phyloP scores from a whole-genome alignment of 139 green algal genomes.

The Closterium sp. region DNA sequence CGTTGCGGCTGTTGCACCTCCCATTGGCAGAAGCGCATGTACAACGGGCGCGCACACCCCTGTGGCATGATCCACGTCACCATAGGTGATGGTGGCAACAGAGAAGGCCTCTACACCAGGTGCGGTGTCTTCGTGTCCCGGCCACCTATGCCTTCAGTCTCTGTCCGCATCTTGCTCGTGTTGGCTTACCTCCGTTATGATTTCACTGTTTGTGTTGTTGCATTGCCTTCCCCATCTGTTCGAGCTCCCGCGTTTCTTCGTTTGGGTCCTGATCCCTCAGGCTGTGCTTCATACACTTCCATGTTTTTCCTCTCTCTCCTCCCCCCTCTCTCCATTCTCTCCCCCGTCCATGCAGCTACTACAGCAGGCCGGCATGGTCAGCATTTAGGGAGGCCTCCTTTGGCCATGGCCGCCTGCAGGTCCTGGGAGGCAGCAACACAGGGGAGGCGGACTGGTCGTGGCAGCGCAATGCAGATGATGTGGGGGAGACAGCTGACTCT shows the following conservation, averaged over 20 bases:
- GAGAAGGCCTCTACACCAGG: conserved; percentile 61
- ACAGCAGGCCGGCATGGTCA: not conserved
- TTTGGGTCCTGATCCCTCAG: not conserved
- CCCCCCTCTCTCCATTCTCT: not conserved
- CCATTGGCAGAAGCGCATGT: conserved; percentile 53
- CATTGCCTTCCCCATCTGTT: not conserved
- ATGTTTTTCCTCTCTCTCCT: not conserved
- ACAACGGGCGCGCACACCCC: conserved; percentile 35
- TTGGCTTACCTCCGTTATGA: not conserved
- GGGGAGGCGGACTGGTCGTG: conserved; percentile 66
- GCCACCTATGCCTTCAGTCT: not conserved
- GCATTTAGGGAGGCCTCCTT: conserved; percentile 64
- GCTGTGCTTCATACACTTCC: not conserved
- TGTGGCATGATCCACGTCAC: conserved; percentile 67
- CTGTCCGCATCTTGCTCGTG: not conserved
- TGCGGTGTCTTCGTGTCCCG: not conserved
- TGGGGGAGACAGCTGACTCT: conserved; percentile 26
- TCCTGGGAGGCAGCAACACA: conserved; percentile 53
- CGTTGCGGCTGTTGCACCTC: not conserved
- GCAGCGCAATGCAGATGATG: conserved; percentile 62
- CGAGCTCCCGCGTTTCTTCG: not conserved
- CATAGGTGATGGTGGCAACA: conserved; percentile 79
- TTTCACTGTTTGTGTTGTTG: not conserved
- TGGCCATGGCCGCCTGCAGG: conserved; percentile 63
- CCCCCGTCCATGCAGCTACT: not conserved